Evolutionary conservation across 2,329 filamentous ascomycete genomes (phyloP).

Genomic region (Arthrobotrys pseudoclavata): DNA sequence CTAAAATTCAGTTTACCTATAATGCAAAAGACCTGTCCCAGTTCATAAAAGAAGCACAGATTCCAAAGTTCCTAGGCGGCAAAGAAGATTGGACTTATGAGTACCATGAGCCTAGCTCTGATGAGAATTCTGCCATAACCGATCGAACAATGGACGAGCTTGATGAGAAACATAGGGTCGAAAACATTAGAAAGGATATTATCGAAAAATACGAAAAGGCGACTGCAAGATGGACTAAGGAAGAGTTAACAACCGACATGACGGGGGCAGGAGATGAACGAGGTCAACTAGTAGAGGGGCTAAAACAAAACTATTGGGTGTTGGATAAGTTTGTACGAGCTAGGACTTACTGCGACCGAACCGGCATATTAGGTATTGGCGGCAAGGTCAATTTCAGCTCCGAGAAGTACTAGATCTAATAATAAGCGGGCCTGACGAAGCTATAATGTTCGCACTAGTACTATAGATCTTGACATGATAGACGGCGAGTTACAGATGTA

Average conservation of each 20-base stretch:
- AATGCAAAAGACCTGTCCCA: slow-evolving; percentile 81
- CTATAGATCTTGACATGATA: no score
- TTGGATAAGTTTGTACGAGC: slow-evolving; percentile 89
- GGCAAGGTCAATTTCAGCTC: background rate
- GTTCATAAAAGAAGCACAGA: slow-evolving; percentile 78
- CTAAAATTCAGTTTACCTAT: slow-evolving; percentile 95
- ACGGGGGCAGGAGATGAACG: slow-evolving; percentile 71
- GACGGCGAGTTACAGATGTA: no score
- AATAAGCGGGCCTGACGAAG: no score
- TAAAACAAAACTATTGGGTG: slow-evolving; percentile 85
- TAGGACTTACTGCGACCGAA: slow-evolving; percentile 83
- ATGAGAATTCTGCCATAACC: slow-evolving; percentile 77
- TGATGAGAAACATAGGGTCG: slow-evolving; percentile 73
- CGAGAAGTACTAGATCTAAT: background rate
- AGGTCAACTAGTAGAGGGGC: slow-evolving; percentile 72
- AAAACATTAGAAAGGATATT: slow-evolving; percentile 68
- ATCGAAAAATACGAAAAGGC: slow-evolving; percentile 79
- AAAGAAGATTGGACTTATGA: slow-evolving; percentile 87
- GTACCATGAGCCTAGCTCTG: slow-evolving; percentile 87
- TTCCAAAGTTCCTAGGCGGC: slow-evolving; percentile 81
- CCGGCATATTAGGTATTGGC: slow-evolving; percentile 65
- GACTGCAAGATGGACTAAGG: slow-evolving; percentile 80
- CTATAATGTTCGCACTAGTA: no score
- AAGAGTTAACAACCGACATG: slow-evolving; percentile 65
- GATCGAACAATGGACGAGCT: slow-evolving; percentile 69